Evolutionary conservation across 129 eudicot genomes (phyloP).

Genomic region (Arctium minus): DNA sequence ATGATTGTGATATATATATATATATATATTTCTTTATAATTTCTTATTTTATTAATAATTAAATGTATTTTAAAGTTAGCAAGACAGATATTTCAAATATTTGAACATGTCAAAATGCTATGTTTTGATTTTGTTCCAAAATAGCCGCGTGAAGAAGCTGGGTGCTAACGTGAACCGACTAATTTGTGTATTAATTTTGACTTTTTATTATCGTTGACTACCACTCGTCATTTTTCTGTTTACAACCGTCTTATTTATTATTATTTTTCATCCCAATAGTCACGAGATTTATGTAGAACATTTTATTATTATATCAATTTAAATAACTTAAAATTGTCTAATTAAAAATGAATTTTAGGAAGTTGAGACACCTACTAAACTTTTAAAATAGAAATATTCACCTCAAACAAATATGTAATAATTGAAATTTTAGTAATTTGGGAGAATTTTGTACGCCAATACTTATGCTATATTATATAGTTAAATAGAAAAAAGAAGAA

Average conservation of each 20-base stretch:
- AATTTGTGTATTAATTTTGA: conserved; percentile 27
- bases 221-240: not conserved
- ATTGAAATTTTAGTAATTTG: too few relatives aligned
- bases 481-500: too few relatives aligned
- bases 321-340: not conserved
- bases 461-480: too few relatives aligned
- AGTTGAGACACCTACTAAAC: too few relatives aligned
- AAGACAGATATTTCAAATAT: not conserved
- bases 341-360: too few relatives aligned
- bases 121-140: not conserved
- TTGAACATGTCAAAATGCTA: conserved; percentile 8
- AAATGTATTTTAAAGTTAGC: not conserved
- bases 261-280: not conserved
- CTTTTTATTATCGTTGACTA: conserved; percentile 13
- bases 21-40: too few relatives aligned
- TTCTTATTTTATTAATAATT: too few relatives aligned
- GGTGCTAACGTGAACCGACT: conserved; percentile 17
- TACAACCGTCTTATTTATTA: not conserved
- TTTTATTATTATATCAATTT: not conserved
- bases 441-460: too few relatives aligned
- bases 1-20: too few relatives aligned
- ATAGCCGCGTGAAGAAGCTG: conserved; percentile 26
- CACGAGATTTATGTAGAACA: not conserved
- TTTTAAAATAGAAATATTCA: too few relatives aligned
- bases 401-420: too few relatives aligned